Conservation (phyloP, 83 land plant species). For the Thuja plicata region DNA sequence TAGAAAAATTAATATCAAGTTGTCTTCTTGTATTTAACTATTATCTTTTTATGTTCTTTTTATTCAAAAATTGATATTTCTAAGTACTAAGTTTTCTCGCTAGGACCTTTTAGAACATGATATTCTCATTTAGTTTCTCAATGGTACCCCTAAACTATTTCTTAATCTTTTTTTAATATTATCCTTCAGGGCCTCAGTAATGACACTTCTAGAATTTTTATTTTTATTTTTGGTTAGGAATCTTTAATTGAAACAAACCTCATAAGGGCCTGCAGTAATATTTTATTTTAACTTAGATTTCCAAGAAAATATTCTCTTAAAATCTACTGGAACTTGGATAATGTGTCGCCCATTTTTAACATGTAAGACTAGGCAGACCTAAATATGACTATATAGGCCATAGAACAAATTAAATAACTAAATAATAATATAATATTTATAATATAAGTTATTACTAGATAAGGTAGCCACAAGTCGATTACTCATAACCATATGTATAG, state of each 20-base stretch:
- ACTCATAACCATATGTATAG: too few relatives aligned
- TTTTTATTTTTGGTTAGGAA: neutral
- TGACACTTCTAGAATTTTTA: neutral
- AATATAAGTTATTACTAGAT: too few relatives aligned
- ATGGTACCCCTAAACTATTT: neutral
- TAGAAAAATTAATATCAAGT: too few relatives aligned
- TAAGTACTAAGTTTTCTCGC: neutral
- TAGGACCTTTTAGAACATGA: neutral
- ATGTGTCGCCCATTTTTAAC: neutral
- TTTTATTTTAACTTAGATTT: neutral
- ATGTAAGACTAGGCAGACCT: too few relatives aligned
- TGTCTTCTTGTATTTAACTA: neutral
- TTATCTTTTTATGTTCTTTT: neutral
- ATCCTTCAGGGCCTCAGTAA: neutral
- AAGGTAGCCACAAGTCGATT: too few relatives aligned
- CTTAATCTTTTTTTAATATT: neutral
- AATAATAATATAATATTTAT: too few relatives aligned
- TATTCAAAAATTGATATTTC: conserved; percentile 64
- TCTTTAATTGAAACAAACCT: neutral
- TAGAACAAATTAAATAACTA: too few relatives aligned
- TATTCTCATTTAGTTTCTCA: neutral
- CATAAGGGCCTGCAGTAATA: neutral
- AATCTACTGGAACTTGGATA: neutral
- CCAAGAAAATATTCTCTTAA: neutral
- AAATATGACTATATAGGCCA: too few relatives aligned